Evolutionary conservation across 441 rosid species (phyloP).

Genomic region (Isatis lusitanica): DNA sequence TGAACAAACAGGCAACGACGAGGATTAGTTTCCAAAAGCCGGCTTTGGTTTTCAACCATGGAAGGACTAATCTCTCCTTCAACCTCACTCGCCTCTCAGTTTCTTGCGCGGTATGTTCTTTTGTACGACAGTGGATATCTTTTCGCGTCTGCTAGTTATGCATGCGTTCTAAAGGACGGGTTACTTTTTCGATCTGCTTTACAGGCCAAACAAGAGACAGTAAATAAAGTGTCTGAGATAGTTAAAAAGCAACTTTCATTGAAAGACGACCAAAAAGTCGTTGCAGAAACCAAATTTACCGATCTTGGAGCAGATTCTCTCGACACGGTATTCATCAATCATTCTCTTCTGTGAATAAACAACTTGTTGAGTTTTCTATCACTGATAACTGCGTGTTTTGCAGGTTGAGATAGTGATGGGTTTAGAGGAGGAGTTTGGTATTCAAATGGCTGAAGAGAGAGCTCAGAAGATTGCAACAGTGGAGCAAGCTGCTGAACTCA

Average conservation of each 20-base stretch:
- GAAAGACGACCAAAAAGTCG: conserved; percentile 42
- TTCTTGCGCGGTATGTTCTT: conserved; percentile 49
- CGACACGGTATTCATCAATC: conserved; percentile 53
- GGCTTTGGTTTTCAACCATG: conserved; percentile 38
- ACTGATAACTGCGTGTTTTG: neutral
- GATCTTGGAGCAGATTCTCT: conserved; percentile 94
- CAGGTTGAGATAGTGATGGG: conserved; percentile 94
- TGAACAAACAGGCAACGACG: conserved; percentile 43
- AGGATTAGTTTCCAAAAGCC: conserved; percentile 43
- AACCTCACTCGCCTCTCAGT: conserved; percentile 50
- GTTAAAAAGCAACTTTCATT: conserved; percentile 81
- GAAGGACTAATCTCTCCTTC: conserved; percentile 58
- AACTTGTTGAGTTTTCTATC: neutral
- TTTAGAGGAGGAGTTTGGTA: conserved; percentile 70
- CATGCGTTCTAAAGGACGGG: neutral
- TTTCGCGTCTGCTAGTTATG: neutral
- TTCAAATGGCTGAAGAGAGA: conserved; percentile 71
- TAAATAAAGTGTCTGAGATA: conserved; percentile 66
- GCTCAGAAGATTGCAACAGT: conserved; percentile 68
- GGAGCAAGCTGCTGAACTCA: conserved; percentile 78
- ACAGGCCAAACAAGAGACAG: conserved; percentile 77
- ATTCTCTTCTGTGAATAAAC: neutral
- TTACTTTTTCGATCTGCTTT: conserved; percentile 2
- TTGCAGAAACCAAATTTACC: conserved; percentile 63
- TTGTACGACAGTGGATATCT: neutral